These are phyloP conservation scores for Fusarium sp. DNA, from an alignment of 2,329 filamentous ascomycete genomes.

Conservation along the genomic window DNA sequence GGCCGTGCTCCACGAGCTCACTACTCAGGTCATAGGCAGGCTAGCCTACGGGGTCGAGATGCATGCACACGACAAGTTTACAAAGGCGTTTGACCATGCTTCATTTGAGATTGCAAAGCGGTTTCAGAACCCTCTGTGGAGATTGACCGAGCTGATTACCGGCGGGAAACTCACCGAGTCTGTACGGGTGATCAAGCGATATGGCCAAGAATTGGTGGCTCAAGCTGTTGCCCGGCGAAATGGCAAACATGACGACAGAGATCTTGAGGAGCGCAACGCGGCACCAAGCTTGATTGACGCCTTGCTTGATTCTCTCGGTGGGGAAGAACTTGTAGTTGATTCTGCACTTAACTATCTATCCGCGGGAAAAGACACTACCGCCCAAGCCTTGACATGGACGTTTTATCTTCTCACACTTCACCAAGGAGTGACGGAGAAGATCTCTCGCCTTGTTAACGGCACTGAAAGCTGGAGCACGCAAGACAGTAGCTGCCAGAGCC, in stretches of 20 bases:
- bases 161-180: background rate
- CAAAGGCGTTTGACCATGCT: background rate
- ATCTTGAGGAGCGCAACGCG: background rate
- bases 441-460: background rate
- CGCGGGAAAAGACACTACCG: slow-evolving; percentile 71
- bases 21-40: background rate
- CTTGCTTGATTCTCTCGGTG: background rate
- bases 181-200: background rate
- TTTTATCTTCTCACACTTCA: slow-evolving; percentile 69
- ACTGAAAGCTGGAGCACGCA: background rate
- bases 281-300: background rate
- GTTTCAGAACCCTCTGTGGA: background rate
- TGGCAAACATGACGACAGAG: background rate
- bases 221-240: background rate
- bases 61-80: background rate
- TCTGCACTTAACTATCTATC: slow-evolving; percentile 74
- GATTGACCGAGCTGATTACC: background rate
- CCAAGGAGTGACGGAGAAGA: slow-evolving; percentile 41
- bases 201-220: background rate
- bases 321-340: slow-evolving; percentile 63
- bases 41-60: background rate
- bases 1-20: background rate
- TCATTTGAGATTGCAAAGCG: background rate
- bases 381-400: slow-evolving; percentile 73
- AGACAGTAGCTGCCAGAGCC: background rate